Evolutionary conservation across 768 basidiomycete species (phyloP), one percentile per base, ranked within the genome.

Genomic region (Coprinellus micaceus): DNA sequence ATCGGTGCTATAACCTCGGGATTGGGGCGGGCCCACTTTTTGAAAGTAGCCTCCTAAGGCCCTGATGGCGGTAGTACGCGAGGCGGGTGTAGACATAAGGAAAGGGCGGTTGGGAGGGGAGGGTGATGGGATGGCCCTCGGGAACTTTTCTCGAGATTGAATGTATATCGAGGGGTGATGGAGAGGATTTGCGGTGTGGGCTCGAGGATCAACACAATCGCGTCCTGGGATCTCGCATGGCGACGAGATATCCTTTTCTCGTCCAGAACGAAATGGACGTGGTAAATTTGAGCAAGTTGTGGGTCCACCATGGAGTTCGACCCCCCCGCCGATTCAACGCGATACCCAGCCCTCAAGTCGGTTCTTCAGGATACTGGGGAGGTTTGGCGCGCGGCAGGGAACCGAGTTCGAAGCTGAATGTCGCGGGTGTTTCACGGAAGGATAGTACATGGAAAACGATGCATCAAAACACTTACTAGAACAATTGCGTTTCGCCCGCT

Each of bases 1-100:
- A 51, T 36, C 15, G 24, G 21, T 24, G 52, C 19, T 41, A 22
- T 41, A 36, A 3, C 39, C 15, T n/a, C 10, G 33, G 57, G 60
- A 61, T 61, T 61, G 60, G 60, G 43, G 37, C 60, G 60, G 60
- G 43, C 53, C 52, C 43, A 51, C 44, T 54, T 60, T 54, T 46
- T 17, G 29, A 22, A 54, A 53, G 33, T 36, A 4, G 15, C 33
- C 11, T 21, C 25, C 45, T 53, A 15, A 13, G 41, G 28, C 2
- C 12, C 49, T 24, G 48, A 39, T 43, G 50, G 43, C 22, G 43
- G 36, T 25, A 12, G 30, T 36, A 28, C 37, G 12, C 50, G 29
- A 25, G 24, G 43, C 36, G 47, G 47, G 28, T 26, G 17, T 24
- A 48, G 15, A 48, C 11, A 26, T 11, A 3, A 17, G n/a, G 11